Percentiles rank a stretch among this genome's conserved stretches.
Evolutionary conservation across 2,329 filamentous ascomycete genomes (phyloP).

Genomic region (Sporothrix sp.): DNA sequence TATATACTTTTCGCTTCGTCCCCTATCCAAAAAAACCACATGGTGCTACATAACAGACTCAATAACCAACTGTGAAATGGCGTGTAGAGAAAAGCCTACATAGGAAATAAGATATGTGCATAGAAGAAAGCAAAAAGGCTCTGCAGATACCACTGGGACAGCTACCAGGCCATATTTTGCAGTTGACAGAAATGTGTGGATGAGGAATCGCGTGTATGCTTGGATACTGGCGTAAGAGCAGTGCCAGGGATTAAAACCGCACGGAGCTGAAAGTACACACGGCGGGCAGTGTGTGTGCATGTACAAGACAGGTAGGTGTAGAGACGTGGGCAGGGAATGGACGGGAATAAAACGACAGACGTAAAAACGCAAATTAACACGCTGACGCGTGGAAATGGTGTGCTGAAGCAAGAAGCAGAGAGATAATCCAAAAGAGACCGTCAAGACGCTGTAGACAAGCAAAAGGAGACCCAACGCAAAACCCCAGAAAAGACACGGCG

Average conservation of each 20-base stretch:
- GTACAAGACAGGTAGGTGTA: neutral
- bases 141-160: neutral
- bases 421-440: neutral
- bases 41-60: too few relatives aligned
- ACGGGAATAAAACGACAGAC: neutral
- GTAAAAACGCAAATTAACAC: too few relatives aligned
- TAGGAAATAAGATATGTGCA: neutral
- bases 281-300: too few relatives aligned
- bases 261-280: too few relatives aligned
- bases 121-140: neutral
- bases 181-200: neutral
- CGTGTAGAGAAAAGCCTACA: too few relatives aligned
- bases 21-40: too few relatives aligned
- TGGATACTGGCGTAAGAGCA: neutral
- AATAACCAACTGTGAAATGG: too few relatives aligned
- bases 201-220: neutral
- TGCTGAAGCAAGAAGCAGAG: too few relatives aligned
- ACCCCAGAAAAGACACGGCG: neutral
- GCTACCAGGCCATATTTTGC: neutral
- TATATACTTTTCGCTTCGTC: too few relatives aligned
- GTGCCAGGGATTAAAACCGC: too few relatives aligned
- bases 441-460: neutral
- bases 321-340: neutral
- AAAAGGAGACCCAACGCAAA: neutral
- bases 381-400: neutral